Evolutionary conservation across 345 rosid genomes (phyloP).

Genomic region (Eucalyptus grandis): DNA sequence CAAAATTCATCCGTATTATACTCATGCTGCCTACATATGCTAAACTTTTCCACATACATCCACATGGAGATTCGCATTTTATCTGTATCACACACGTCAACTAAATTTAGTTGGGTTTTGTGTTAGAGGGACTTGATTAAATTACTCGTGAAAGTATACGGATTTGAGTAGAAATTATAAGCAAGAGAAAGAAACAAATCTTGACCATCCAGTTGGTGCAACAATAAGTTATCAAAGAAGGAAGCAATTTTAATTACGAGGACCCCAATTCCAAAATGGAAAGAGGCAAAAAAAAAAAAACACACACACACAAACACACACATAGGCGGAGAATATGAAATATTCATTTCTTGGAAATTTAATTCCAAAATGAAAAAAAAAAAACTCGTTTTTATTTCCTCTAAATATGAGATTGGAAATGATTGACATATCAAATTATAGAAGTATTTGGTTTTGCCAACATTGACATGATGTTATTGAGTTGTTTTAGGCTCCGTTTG

Average conservation of each 20-base stretch:
- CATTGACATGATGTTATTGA: not conserved
- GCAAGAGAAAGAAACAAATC: too few relatives aligned
- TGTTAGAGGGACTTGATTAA: not conserved
- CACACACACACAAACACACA: not conserved
- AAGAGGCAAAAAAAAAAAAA: not conserved
- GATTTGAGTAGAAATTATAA: too few relatives aligned
- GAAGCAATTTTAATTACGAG: not conserved
- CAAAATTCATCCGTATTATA: not conserved
- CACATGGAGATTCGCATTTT: not conserved
- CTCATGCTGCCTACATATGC: not conserved
- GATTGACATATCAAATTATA: not conserved
- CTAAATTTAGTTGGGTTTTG: not conserved
- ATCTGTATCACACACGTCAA: not conserved
- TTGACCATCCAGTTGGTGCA: not conserved
- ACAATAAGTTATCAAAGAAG: not conserved
- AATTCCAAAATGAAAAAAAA: not conserved
- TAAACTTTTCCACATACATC: not conserved
- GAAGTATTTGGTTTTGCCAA: not conserved
- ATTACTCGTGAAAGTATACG: not conserved
- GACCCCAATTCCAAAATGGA: not conserved
- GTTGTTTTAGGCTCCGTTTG: too few relatives aligned
- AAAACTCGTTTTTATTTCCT: not conserved
- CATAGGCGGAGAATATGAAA: not conserved
- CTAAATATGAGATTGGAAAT: not conserved
- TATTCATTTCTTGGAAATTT: not conserved